Evolutionary conservation across 306 rosid genomes (phyloP).

Genomic region (Ormosia emarginata): DNA sequence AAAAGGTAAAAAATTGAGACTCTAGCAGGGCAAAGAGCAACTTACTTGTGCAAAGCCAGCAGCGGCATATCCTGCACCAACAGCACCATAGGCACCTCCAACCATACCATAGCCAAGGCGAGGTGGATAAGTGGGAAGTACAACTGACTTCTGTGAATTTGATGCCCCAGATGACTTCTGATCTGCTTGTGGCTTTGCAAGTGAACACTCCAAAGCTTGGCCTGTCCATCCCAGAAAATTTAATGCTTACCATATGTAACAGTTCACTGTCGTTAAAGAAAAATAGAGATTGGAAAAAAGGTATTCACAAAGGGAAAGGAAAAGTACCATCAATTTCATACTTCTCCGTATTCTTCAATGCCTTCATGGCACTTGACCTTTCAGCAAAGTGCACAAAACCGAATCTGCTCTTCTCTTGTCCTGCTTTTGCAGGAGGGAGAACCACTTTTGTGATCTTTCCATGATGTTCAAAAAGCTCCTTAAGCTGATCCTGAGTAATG

Average conservation of each 20-base stretch:
- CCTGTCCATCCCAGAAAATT: conserved; percentile 39
- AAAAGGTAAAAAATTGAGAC: neutral
- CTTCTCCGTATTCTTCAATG: conserved; percentile 58
- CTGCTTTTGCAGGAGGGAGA: conserved; percentile 67
- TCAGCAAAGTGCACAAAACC: conserved; percentile 78
- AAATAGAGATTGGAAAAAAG: neutral
- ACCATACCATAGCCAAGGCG: conserved; percentile 53
- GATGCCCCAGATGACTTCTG: conserved; percentile 48
- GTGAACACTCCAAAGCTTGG: conserved; percentile 65
- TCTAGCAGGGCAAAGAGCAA: neutral
- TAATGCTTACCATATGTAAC: neutral
- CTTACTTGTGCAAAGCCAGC: conserved; percentile 68
- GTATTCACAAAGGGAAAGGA: conserved; percentile 4
- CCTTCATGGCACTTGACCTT: conserved; percentile 64
- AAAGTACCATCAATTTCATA: conserved; percentile 64
- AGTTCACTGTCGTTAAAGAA: neutral
- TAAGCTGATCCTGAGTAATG: conserved; percentile 53
- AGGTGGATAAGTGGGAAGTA: conserved; percentile 56
- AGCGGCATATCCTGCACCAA: conserved; percentile 58
- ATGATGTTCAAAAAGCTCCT: conserved; percentile 52
- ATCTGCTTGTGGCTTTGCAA: conserved; percentile 69
- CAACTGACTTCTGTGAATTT: conserved; percentile 34
- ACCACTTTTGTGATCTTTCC: conserved; percentile 75
- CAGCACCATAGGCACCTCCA: conserved; percentile 50
- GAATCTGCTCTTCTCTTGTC: conserved; percentile 63